Percentiles rank a stretch among this genome's conserved stretches.
These are phyloP conservation scores for Trichoderma aggressivum DNA, from an alignment of 2,329 filamentous ascomycete species.

Conservation along the genomic window DNA sequence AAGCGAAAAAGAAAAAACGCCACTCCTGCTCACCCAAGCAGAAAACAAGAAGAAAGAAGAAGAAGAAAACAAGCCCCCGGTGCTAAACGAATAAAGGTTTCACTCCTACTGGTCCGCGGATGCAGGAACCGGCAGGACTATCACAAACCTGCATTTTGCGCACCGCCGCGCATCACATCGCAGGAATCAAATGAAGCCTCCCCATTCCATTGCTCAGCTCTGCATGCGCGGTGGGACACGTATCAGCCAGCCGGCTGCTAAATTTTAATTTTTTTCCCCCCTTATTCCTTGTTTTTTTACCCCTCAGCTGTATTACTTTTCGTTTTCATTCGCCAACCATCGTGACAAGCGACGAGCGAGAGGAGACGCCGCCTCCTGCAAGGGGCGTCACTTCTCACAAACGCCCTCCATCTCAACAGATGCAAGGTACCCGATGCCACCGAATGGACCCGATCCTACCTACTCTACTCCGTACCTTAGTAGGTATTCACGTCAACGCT, in stretches of 20 bases:
- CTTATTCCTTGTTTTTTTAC: background rate
- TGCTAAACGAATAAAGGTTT: background rate
- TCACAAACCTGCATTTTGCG: constrained; percentile 5
- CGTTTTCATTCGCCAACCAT: background rate
- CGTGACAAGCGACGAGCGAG: background rate
- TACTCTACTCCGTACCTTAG: no score
- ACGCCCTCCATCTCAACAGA: background rate
- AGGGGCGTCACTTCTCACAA: background rate
- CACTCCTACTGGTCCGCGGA: background rate
- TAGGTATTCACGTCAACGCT: background rate
- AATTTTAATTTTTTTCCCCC: background rate
- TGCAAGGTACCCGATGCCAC: constrained; percentile 12
- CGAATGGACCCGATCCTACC: background rate
- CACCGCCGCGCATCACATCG: background rate
- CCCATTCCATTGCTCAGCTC: background rate
- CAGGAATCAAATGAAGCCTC: background rate
- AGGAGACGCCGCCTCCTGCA: background rate
- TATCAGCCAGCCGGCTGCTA: background rate
- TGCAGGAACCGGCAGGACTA: background rate
- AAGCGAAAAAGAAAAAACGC: background rate
- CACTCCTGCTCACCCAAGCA: background rate
- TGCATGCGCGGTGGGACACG: background rate
- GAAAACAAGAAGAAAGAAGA: background rate
- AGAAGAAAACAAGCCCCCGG: background rate
- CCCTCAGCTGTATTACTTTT: background rate